These are phyloP conservation scores for Blumeria hordei DNA, from an alignment of 2,329 filamentous ascomycete genomes.

Conservation along the genomic window DNA sequence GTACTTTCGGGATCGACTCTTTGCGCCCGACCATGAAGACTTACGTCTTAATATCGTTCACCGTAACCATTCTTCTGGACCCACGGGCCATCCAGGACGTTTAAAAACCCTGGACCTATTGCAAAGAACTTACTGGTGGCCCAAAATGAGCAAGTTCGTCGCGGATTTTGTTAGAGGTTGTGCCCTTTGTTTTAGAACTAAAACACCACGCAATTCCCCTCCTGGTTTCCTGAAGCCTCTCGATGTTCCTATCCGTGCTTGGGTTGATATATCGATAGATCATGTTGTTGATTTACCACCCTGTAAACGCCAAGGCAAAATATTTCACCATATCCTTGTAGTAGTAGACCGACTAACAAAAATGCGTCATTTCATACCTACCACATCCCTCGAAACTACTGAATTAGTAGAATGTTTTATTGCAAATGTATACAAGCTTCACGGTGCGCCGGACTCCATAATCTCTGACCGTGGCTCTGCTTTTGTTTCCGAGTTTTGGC, in stretches of 20 bases:
- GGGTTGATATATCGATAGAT: background rate
- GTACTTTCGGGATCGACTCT: background rate
- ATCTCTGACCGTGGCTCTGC: constrained; percentile 4
- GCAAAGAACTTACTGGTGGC: background rate
- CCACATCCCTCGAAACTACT: background rate
- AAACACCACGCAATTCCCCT: background rate
- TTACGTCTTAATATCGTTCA: background rate
- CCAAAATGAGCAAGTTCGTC: background rate
- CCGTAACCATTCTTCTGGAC: background rate
- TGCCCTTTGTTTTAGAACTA: background rate
- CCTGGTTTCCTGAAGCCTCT: background rate
- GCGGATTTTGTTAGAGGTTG: background rate
- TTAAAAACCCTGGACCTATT: background rate
- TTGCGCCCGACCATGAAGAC: background rate
- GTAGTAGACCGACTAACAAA: background rate
- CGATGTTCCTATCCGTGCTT: background rate
- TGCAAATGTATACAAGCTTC: constrained; percentile 1
- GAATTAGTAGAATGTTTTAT: background rate
- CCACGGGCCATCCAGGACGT: background rate
- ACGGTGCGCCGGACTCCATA: constrained; percentile 2
- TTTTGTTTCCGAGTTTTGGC: constrained; percentile 6
- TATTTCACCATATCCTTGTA: background rate
- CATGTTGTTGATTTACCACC: background rate
- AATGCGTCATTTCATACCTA: background rate
- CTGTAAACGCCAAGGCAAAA: background rate